Base-by-base conservation (phyloP, 441 rosid species). In the Brassica hybrid region DNA sequence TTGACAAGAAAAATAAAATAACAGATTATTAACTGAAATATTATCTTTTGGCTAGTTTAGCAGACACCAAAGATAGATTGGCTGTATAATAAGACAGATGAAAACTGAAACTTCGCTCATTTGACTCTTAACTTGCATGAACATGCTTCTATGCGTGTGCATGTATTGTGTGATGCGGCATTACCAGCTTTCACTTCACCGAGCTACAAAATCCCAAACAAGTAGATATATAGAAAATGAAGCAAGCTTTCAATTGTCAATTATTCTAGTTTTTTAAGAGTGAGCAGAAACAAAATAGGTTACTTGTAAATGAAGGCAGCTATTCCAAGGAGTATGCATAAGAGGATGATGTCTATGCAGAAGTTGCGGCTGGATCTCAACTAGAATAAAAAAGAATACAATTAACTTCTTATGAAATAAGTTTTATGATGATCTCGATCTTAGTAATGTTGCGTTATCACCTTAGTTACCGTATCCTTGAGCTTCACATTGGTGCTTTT, bases 231-330 rank as follows among this genome's bases (percentile, higher is more conserved):
- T 16, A 13, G 11, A 36, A 36, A 65, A 54, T 64, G 48, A 70
- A 71, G 11, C 52, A 63, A 77, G 18, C 12, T 69, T 23, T 38
- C 16, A 57, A 64, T 3, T 16, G 3, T 63, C 5, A 0, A 62
- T n/a, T 7, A 18, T 25, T 56, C 18, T 34, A 32, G 64, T 56
- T 13, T 62, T 7, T 34, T 2, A 69, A 67, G 14, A 14, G 30
- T 12, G 16, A 43, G 71, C 9, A 10, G 64, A 65, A 1, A 30
- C 41, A 50, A 19, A 54, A 1, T 16, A 52, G 73, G 83, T 86
- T 84, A 86, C 93, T 89, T 83, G 89, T 87, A 89, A 52, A 89
- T 74, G 79, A 84, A 84, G 71, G 90, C 90, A 65, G 91, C 91
- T 61, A 87, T 89, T 45, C 93, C 91, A 6, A 87, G 79, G 68